phyloP scores from a whole-genome alignment of 345 rosid genomes.

The Rhodomyrtus tomentosa region DNA sequence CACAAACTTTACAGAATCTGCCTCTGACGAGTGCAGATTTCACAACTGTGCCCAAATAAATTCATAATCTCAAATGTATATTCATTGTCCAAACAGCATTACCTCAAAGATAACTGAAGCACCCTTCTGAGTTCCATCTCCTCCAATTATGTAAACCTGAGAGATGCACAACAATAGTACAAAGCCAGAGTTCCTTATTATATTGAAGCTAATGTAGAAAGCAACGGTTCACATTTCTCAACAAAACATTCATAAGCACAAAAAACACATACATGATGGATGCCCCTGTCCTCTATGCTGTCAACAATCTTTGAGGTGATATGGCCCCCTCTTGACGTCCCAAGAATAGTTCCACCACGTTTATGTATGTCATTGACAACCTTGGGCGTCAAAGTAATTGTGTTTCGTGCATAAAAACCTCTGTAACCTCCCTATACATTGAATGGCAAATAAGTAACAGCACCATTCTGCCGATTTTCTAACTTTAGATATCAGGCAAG shows the following conservation, averaged over 20 bases:
- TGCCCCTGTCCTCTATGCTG: constrained; percentile 41
- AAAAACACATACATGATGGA: constrained; percentile 18
- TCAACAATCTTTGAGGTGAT: constrained; percentile 30
- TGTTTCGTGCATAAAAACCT: constrained; percentile 39
- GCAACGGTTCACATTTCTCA: neutral
- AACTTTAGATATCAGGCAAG: neutral
- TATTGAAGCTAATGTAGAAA: neutral
- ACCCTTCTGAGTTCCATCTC: constrained; percentile 43
- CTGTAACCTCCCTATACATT: constrained; percentile 29
- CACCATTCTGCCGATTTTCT: neutral
- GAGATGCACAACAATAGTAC: neutral
- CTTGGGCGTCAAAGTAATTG: constrained; percentile 22
- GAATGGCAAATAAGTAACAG: neutral
- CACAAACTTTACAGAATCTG: neutral
- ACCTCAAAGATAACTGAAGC: constrained; percentile 31
- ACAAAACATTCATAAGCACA: neutral
- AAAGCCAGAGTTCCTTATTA: neutral
- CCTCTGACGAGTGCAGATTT: neutral
- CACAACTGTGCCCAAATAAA: neutral
- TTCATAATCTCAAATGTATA: neutral
- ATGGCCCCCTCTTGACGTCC: constrained; percentile 36
- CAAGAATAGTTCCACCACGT: constrained; percentile 38
- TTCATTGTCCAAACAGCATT: neutral
- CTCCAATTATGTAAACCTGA: constrained; percentile 45
- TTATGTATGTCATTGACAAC: constrained; percentile 31